These are phyloP conservation scores for Aschersonia sp. DNA, from an alignment of 2,329 filamentous ascomycete species.

Conservation along the genomic window DNA sequence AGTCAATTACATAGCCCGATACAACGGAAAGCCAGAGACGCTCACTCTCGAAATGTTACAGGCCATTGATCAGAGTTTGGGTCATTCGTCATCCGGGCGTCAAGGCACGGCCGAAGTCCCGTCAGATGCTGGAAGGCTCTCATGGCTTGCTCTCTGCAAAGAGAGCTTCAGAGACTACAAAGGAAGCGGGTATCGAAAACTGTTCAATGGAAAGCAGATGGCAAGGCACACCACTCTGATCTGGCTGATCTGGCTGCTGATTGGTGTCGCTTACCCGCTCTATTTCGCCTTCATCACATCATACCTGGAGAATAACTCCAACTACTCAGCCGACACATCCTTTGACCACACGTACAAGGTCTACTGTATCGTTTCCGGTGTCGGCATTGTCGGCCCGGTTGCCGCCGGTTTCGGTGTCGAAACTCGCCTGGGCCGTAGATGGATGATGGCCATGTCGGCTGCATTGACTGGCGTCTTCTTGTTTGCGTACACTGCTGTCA, in stretches of 20 bases:
- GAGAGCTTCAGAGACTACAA: conserved; percentile 14
- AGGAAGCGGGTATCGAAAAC: conserved; percentile 13
- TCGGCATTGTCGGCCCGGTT: conserved; percentile 24
- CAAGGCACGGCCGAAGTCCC: no score
- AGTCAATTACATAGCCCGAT: conserved; percentile 26
- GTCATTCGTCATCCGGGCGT: background rate
- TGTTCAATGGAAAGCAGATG: conserved; percentile 17
- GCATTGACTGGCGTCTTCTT: conserved; percentile 25
- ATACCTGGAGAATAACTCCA: conserved; percentile 24
- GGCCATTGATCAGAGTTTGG: conserved; percentile 7
- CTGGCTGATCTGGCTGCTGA: conserved; percentile 27
- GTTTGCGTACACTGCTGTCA: conserved; percentile 25
- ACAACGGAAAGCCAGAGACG: conserved; percentile 16
- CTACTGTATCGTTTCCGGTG: conserved; percentile 21
- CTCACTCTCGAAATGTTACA: conserved; percentile 19
- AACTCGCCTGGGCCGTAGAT: conserved; percentile 23
- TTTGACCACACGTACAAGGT: conserved; percentile 18
- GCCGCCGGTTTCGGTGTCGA: conserved; percentile 24
- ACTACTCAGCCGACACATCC: conserved; percentile 10
- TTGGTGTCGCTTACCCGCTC: conserved; percentile 30
- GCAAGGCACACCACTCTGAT: conserved; percentile 19
- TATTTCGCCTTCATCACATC: conserved; percentile 31
- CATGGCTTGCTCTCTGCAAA: conserved; percentile 5
- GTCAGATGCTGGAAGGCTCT: background rate
- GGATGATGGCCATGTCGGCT: conserved; percentile 28